These are phyloP conservation scores for Melaleuca alternifolia DNA, from an alignment of 345 rosid species.

Conservation along the genomic window DNA sequence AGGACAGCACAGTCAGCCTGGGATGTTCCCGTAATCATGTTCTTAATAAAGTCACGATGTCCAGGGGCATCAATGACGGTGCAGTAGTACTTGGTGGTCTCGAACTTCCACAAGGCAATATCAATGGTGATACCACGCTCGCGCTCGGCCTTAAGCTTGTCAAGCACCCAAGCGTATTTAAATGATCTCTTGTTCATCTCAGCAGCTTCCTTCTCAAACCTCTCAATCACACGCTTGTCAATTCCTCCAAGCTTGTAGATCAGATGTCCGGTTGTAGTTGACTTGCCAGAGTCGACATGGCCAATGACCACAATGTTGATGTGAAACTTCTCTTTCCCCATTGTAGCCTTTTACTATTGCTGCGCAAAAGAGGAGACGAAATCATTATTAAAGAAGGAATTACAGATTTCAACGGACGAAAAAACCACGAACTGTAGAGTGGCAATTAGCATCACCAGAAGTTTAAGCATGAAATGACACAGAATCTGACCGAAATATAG, in stretches of 20 bases:
- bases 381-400: background rate
- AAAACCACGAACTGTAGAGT: background rate
- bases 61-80: constrained; percentile 95
- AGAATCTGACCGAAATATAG: background rate
- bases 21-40: constrained; percentile 79
- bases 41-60: constrained; percentile 75
- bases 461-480: background rate
- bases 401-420: background rate
- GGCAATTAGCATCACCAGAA: background rate
- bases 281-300: constrained; percentile 74
- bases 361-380: background rate
- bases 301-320: constrained; percentile 70
- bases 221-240: constrained; percentile 72
- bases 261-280: constrained; percentile 82
- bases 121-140: constrained; percentile 93
- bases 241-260: constrained; percentile 92
- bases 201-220: constrained; percentile 80
- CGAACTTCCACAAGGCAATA: constrained; percentile 87
- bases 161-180: constrained; percentile 87
- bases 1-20: constrained; percentile 83
- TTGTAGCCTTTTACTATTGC: background rate
- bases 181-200: constrained; percentile 86
- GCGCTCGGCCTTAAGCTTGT: constrained; percentile 96
- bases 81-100: constrained; percentile 86
- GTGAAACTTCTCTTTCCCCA: constrained; percentile 73